Base-by-base conservation (phyloP, 2,329 filamentous ascomycete genomes). In the Exserohilum rostratum region DNA sequence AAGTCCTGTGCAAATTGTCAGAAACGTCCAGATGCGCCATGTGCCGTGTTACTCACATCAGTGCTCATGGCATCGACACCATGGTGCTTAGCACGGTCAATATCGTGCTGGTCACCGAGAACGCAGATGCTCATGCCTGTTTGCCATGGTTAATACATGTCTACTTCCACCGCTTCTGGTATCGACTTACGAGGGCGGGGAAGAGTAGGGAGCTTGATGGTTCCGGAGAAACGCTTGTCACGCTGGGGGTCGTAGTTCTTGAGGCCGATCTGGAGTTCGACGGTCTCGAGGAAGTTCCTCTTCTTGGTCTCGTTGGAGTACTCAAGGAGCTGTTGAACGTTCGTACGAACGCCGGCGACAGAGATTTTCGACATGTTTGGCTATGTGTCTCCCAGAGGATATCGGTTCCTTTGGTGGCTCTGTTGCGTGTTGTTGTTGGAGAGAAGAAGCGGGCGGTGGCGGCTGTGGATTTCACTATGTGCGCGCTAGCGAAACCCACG, bases 151-250 rank as follows among this genome's bases (percentile, higher is more conserved):
- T 43, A 68, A 54, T 40, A 6, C 6, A 15, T 46, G 50, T 29
- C 30, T 31, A 34, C 27, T 17, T 22, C 34, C 30, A 6, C 12
- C 25, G 1, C 7, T 34, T 15, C 33, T 35, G 27, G 27, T 27
- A 22, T 51, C 15, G 13, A 64, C 64, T 57, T 61, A 66, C 70
- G 70, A 53, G 72, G 78, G 91, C 95, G 78, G 91, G 92, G 95
- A 72, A 98, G 85, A 76, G 87, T 85, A 70, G 93, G 93, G 76
- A 98, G 90, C 84, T 90, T 92, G 86, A 99, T 90, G 81, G 95
- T 98, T 82, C 95, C 95, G 55, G 91, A 96, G 93, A 99, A 99
- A 96, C 93, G 93, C 93, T 99, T 99, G 86, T 99, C 95, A 91
- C 95, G 93, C 89, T 98, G 86, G 78, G 95, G 93, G 80, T 99